Evolutionary conservation across 495 filamentous ascomycete species (phyloP).

Genomic region (Daldinia concentrica): DNA sequence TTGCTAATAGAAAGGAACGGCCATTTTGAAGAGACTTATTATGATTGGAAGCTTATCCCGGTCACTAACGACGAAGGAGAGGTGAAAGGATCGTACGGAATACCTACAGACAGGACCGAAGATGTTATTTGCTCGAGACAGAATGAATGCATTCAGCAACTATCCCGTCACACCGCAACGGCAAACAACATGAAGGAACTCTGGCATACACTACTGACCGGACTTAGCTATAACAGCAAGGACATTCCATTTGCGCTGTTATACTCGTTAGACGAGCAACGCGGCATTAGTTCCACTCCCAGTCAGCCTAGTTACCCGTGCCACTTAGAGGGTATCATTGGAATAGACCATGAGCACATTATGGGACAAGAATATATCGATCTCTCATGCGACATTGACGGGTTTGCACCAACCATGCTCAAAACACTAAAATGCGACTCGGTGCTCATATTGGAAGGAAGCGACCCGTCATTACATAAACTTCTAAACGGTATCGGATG

Average conservation of each 20-base stretch:
- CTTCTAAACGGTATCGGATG: slow-evolving; percentile 51
- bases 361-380: slow-evolving; percentile 63
- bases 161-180: slow-evolving; percentile 65
- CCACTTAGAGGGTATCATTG: slow-evolving; percentile 65
- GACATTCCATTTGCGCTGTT: slow-evolving; percentile 68
- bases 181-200: slow-evolving; percentile 66
- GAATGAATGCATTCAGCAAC: slow-evolving; percentile 65
- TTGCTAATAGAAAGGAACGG: slow-evolving; percentile 60
- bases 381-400: slow-evolving; percentile 61
- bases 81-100: slow-evolving; percentile 62
- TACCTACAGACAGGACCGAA: slow-evolving; percentile 65
- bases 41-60: slow-evolving; percentile 69
- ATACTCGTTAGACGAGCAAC: slow-evolving; percentile 61
- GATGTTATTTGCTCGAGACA: slow-evolving; percentile 63
- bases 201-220: slow-evolving; percentile 60
- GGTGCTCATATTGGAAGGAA: slow-evolving; percentile 25
- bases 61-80: slow-evolving; percentile 60
- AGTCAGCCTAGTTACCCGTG: slow-evolving; percentile 46
- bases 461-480: slow-evolving; percentile 34
- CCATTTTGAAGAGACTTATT: slow-evolving; percentile 69
- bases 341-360: slow-evolving; percentile 65
- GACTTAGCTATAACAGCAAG: slow-evolving; percentile 59
- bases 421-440: slow-evolving; percentile 56
- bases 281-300: slow-evolving; percentile 7
- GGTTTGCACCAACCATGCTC: slow-evolving; percentile 67